Evolutionary conservation across 2,329 filamentous ascomycete species (phyloP).

Genomic region (Paraphaeosphaeria minitans): DNA sequence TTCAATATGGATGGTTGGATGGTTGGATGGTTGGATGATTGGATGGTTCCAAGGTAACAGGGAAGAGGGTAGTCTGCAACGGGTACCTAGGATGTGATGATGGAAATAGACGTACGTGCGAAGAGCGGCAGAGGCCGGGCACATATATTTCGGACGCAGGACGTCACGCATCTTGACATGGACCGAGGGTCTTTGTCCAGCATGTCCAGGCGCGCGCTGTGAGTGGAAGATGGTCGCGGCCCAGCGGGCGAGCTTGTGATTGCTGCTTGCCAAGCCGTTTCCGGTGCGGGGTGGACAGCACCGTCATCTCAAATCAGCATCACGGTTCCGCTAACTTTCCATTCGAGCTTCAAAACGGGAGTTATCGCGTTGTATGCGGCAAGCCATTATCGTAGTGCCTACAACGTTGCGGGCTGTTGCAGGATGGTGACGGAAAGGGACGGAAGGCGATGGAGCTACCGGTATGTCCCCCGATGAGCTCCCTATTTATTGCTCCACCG

Average conservation of each 20-base stretch:
- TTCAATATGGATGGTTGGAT: slow-evolving; percentile 4
- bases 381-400: slow-evolving; percentile 13
- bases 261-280: slow-evolving; percentile 34
- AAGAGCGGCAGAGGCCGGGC: slow-evolving; percentile 29
- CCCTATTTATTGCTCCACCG: slow-evolving; percentile 2
- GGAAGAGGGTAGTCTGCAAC: slow-evolving; percentile 26
- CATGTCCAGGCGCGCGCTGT: slow-evolving; percentile 36
- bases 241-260: slow-evolving; percentile 43
- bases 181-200: slow-evolving; percentile 42
- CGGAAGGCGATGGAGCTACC: slow-evolving; percentile 28
- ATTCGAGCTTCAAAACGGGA: neutral
- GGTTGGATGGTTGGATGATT: too few species aligned
- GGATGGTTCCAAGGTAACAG: neutral
- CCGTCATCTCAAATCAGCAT: slow-evolving; percentile 15
- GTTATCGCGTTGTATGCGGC: neutral
- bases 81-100: slow-evolving; percentile 7
- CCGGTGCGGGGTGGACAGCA: slow-evolving; percentile 26
- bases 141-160: slow-evolving; percentile 33
- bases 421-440: slow-evolving; percentile 31
- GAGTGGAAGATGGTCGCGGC: slow-evolving; percentile 32
- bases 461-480: neutral
- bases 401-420: slow-evolving; percentile 29
- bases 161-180: slow-evolving; percentile 42
- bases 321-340: slow-evolving; percentile 25
- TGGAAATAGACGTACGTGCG: slow-evolving; percentile 29